phyloP scores from a whole-genome alignment of 257 asterid species.

The Orobanche coerulescens region DNA sequence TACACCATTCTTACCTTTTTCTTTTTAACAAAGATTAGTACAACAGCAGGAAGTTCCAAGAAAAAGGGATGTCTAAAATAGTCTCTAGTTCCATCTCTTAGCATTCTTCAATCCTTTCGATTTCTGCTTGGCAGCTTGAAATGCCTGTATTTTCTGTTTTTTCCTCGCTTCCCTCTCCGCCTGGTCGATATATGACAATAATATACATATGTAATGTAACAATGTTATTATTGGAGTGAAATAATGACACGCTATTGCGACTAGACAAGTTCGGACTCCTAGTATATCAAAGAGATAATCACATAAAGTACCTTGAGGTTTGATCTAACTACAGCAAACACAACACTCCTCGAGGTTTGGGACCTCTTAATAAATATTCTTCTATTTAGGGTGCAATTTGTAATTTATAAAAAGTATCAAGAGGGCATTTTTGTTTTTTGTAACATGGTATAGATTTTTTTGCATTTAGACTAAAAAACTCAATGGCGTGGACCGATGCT shows the following conservation, averaged over 20 bases:
- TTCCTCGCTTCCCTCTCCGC: slow-evolving; percentile 91
- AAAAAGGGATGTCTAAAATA: not conserved
- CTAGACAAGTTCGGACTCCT: not conserved
- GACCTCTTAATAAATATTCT: too few relatives aligned
- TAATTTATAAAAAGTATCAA: too few relatives aligned
- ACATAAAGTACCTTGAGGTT: too few relatives aligned
- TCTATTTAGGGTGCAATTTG: too few relatives aligned
- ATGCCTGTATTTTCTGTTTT: slow-evolving; percentile 90
- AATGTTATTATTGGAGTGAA: too few relatives aligned
- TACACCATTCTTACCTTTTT: not conserved
- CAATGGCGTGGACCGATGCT: too few relatives aligned
- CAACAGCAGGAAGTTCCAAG: not conserved
- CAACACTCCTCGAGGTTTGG: too few relatives aligned
- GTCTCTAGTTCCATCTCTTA: slow-evolving; percentile 72
- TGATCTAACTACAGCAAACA: too few relatives aligned
- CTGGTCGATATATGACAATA: slow-evolving; percentile 26
- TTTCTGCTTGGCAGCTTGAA: slow-evolving; percentile 93
- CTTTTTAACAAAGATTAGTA: not conserved
- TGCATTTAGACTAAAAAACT: too few relatives aligned
- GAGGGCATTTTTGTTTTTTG: too few relatives aligned
- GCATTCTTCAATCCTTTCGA: slow-evolving; percentile 68
- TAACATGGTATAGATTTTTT: too few relatives aligned
- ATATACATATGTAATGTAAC: not conserved
- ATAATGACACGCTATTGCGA: not conserved
- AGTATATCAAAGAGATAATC: not conserved